phyloP scores from a whole-genome alignment of 345 rosid species.

The Mangifera indica region DNA sequence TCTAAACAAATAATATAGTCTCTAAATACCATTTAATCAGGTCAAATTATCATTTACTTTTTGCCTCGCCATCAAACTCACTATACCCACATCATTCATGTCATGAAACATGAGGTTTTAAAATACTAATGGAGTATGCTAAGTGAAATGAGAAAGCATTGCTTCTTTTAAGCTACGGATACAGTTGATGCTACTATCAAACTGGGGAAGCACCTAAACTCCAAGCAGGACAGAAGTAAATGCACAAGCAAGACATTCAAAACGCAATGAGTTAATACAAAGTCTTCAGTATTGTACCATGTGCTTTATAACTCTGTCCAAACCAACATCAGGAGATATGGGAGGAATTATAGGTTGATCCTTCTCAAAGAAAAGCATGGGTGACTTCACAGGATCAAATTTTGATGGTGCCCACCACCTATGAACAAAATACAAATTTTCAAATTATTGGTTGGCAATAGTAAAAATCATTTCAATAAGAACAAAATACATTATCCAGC shows the following conservation, averaged over 20 bases:
- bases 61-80: no score
- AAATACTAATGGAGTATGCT: neutral
- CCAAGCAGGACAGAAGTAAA: no score
- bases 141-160: neutral
- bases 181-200: neutral
- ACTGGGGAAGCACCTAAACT: no score
- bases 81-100: no score
- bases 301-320: conserved; percentile 68
- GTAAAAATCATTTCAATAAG: neutral
- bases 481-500: neutral
- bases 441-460: neutral
- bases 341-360: conserved; percentile 71
- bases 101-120: neutral
- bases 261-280: neutral
- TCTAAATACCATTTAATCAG: no score
- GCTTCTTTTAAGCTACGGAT: neutral
- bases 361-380: conserved; percentile 87
- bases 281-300: conserved; percentile 44
- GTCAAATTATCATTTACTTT: no score
- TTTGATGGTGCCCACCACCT: conserved; percentile 99
- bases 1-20: neutral
- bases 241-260: no score
- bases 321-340: conserved; percentile 58
- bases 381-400: conserved; percentile 78
- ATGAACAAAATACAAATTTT: conserved; percentile 18